Conservation (phyloP, 169 alveolate species). For the Plasmodium adleri region DNA sequence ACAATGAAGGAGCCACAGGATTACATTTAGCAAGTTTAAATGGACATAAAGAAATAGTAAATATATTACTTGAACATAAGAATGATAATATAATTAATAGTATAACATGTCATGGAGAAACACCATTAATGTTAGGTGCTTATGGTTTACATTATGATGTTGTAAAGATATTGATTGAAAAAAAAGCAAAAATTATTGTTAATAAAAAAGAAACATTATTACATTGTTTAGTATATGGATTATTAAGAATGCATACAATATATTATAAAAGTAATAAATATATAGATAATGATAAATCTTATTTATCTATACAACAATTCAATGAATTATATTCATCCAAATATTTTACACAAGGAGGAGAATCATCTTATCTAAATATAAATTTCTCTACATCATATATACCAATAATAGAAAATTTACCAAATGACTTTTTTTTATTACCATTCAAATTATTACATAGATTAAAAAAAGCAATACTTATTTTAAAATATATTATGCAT, state of each 20-base stretch:
- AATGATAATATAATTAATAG: conserved; percentile 73
- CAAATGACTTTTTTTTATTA: conserved; percentile 32
- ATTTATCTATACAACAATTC: conserved; percentile 1
- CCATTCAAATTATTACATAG: conserved; percentile 67
- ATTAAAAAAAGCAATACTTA: conserved; percentile 46
- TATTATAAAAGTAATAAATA: conserved; percentile 7
- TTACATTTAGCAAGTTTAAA: conserved; percentile 89
- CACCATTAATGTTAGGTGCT: conserved; percentile 89
- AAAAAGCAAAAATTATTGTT: conserved; percentile 77
- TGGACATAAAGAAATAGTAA: conserved; percentile 89
- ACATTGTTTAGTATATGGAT: conserved; percentile 63
- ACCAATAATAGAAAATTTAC: conserved; percentile 26
- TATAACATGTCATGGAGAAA: conserved; percentile 87
- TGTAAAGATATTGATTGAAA: conserved; percentile 80
- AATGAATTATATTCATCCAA: conserved; percentile 20
- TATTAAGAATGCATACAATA: conserved; percentile 40
- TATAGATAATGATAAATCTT: conserved; percentile 1
- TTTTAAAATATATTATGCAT: conserved; percentile 18
- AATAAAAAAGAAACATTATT: conserved; percentile 24
- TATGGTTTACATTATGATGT: conserved; percentile 85
- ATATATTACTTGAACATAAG: conserved; percentile 80
- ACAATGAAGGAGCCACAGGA: conserved; percentile 91
- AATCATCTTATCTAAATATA: conserved; percentile 14
- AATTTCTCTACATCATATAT: conserved; percentile 12
- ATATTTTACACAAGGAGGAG: conserved; percentile 2